These are phyloP conservation scores for Arthrinium phaeospermum DNA, from an alignment of 2,329 filamentous ascomycete species.

Conservation along the genomic window DNA sequence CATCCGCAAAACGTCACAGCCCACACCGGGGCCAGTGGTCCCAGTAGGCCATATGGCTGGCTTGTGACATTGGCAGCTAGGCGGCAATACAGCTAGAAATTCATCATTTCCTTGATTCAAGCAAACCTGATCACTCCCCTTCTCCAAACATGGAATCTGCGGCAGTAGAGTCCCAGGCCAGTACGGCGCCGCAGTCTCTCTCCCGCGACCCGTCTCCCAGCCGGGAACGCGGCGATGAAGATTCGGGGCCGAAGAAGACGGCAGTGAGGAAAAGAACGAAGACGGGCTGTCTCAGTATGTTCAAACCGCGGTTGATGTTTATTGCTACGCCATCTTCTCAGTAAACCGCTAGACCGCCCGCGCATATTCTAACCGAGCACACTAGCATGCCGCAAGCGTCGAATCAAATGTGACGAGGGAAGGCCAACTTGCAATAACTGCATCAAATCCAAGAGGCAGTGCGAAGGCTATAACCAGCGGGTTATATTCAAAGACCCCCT, in stretches of 20 bases:
- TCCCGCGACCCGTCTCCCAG: conserved; percentile 40
- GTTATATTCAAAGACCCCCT: conserved; percentile 80
- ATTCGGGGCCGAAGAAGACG: conserved; percentile 52
- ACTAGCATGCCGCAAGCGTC: conserved; percentile 85
- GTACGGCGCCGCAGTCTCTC: conserved; percentile 30
- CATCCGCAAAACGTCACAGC: conserved; percentile 19
- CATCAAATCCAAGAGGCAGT: conserved; percentile 82
- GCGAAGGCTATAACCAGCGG: conserved; percentile 83
- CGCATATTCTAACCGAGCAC: conserved; percentile 26
- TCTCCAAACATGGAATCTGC: conserved; percentile 38
- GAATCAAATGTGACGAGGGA: conserved; percentile 97
- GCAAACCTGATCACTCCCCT: conserved; percentile 11
- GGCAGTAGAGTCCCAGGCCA: conserved; percentile 22
- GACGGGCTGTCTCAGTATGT: conserved; percentile 86
- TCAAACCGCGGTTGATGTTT: conserved; percentile 28
- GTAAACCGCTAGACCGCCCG: conserved; percentile 10
- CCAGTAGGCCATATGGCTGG: conserved; percentile 28
- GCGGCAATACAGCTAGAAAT: conserved; percentile 25
- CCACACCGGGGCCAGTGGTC: conserved; percentile 27
- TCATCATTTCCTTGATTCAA: conserved; percentile 20
- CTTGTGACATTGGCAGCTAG: conserved; percentile 27
- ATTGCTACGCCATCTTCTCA: conserved; percentile 19
- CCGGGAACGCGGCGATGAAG: conserved; percentile 43
- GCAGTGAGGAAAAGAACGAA: conserved; percentile 77
- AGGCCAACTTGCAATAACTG: conserved; percentile 83